Base-by-base conservation (phyloP, 2,329 filamentous ascomycete genomes). In the Fusarium veterinarium region DNA sequence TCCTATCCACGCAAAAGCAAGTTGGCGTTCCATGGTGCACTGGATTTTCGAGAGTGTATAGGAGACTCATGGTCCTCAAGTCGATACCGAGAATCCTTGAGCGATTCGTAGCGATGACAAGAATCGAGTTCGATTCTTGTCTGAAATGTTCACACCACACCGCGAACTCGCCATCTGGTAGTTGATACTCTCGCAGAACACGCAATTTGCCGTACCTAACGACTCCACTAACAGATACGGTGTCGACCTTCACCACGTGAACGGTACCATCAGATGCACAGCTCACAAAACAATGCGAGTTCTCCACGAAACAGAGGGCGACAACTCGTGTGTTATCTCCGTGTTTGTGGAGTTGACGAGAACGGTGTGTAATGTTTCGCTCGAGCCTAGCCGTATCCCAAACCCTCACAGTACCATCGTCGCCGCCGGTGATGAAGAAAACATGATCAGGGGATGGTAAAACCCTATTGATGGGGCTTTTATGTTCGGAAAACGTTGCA, bases 91-190 rank as follows among this genome's bases (percentile, higher is more conserved):
- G 80, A 46, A 99, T 87, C 56, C 93, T 91, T 33, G 93, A 97
- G 56, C 89, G 91, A 79, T 94, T 97, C 1, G 97, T 99, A 1
- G 94, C 94, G 35, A 98, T 84, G 6, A 98, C 82, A 42, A 99
- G 87, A 17, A 95, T 89, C n/a, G 95, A 98, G 72, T 88, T 90
- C 2, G 89, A 89, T 58, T 97, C 95, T 49, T 91, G 88, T 71
- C 94, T 94, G 82, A 94, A 97, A 82, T 99, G 95, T 79, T 98
- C 94, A 68, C 94, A 91, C 94, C 95, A 98, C 3, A 97, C 89
- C 1, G 93, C 95, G 78, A 92, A 91, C 80, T 98, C 95, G 45
- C 86, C 90, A 31, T 85, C 81, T 0, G 90, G 89, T 19, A 99
- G 89, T 72, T 93, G 91, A 80, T 97, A 95, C 75, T 95, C 91